Percentiles rank a stretch among this genome's conserved stretches.
phyloP scores from a whole-genome alignment of 148 eudicot genomes.

The Chenopodium suecicum region DNA sequence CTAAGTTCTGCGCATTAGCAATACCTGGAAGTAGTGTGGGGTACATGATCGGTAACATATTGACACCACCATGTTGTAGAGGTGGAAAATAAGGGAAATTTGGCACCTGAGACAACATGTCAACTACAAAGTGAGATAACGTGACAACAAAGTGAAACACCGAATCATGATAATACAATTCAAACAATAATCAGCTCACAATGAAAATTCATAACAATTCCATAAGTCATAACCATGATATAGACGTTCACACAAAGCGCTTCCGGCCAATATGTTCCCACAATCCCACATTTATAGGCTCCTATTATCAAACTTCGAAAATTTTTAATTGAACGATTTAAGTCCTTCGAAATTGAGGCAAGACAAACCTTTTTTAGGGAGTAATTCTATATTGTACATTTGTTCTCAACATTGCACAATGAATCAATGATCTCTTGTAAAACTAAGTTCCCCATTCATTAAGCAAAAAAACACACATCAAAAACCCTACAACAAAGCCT shows the following conservation, averaged over 20 bases:
- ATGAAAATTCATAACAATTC: not conserved
- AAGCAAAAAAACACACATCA: not conserved
- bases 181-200: not conserved
- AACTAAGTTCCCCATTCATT: not conserved
- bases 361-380: not conserved
- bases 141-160: not conserved
- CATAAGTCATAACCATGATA: not conserved
- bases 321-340: not conserved
- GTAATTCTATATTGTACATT: too few relatives aligned
- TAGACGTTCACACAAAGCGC: not conserved
- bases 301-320: not conserved
- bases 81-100: conserved; percentile 34
- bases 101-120: conserved; percentile 39
- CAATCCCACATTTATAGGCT: not conserved
- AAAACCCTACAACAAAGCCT: not conserved
- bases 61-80: conserved; percentile 50
- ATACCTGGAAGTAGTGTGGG: conserved; percentile 67
- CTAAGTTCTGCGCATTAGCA: conserved; percentile 54
- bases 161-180: not conserved
- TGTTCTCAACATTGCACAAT: not conserved
- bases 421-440: not conserved
- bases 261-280: too few relatives aligned
- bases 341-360: not conserved
- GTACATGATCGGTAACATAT: conserved; percentile 67
- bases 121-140: not conserved